These are phyloP conservation scores for Paraconiothyrium brasiliense DNA, from an alignment of 2,329 filamentous ascomycete genomes.

Conservation along the genomic window DNA sequence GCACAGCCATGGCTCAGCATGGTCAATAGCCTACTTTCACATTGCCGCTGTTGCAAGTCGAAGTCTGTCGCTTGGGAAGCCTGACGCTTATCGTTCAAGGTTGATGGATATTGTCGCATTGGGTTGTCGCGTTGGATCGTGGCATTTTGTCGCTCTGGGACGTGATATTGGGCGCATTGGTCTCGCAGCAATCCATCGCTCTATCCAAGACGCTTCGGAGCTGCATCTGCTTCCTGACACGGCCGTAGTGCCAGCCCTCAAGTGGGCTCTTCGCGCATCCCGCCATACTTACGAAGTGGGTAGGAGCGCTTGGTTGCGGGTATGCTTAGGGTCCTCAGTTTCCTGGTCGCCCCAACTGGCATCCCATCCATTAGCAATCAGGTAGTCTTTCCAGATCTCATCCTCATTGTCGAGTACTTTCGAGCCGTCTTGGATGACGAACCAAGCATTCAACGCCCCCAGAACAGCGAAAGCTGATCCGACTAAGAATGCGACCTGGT, in stretches of 20 bases:
- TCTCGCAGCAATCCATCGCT: not conserved
- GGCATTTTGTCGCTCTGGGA: not conserved
- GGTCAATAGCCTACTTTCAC: not conserved
- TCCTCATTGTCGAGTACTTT: slow-evolving; percentile 41
- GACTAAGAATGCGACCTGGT: slow-evolving; percentile 38
- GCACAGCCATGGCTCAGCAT: not conserved
- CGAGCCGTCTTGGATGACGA: slow-evolving; percentile 40
- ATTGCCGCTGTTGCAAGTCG: not conserved
- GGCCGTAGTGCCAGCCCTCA: too few species aligned
- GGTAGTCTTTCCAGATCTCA: slow-evolving; percentile 36
- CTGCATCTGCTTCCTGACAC: too few species aligned
- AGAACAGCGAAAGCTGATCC: slow-evolving; percentile 37
- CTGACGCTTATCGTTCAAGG: not conserved
- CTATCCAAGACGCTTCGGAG: not conserved
- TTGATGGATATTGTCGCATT: not conserved
- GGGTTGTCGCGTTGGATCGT: not conserved
- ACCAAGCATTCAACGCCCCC: slow-evolving; percentile 36
- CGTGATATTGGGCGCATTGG: not conserved
- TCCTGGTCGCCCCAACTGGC: slow-evolving; percentile 35
- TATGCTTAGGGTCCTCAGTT: slow-evolving; percentile 28
- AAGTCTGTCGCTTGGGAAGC: not conserved
- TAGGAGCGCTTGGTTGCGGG: slow-evolving; percentile 1
- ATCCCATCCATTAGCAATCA: slow-evolving; percentile 32
- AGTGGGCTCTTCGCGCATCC: too few species aligned
- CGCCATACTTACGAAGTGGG: not conserved